Conservation (phyloP, 2,329 filamentous ascomycete genomes). For the Colletotrichum horii region DNA sequence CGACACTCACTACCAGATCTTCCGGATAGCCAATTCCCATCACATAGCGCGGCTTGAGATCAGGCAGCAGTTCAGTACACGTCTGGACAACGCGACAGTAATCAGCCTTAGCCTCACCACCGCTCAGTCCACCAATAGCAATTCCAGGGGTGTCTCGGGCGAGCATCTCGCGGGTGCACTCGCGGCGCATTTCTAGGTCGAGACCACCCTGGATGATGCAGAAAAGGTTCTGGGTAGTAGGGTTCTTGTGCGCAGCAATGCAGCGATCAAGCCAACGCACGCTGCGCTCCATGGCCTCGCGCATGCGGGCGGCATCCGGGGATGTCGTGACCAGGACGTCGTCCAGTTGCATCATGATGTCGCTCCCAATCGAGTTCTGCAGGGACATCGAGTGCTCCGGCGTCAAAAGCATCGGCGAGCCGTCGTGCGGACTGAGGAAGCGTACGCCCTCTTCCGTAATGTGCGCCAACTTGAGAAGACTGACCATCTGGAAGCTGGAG, state of each 20-base stretch:
- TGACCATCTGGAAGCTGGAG: slow-evolving; percentile 97
- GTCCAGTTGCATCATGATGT: slow-evolving; percentile 99
- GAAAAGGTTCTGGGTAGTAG: slow-evolving; percentile 87
- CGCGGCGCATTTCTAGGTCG: slow-evolving; percentile 81
- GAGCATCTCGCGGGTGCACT: slow-evolving; percentile 89
- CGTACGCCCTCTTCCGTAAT: slow-evolving; percentile 95
- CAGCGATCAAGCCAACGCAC: slow-evolving; percentile 96
- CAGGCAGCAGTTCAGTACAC: slow-evolving; percentile 84
- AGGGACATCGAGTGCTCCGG: slow-evolving; percentile 96
- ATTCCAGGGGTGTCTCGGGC: slow-evolving; percentile 92
- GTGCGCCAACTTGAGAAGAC: slow-evolving; percentile 87
- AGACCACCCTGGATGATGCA: slow-evolving; percentile 98
- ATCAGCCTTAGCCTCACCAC: slow-evolving; percentile 91
- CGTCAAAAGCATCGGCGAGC: slow-evolving; percentile 93
- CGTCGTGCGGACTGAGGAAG: slow-evolving; percentile 96
- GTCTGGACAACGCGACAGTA: slow-evolving; percentile 90
- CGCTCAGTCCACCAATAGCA: slow-evolving; percentile 92
- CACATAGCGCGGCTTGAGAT: slow-evolving; percentile 95
- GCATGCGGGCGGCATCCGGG: slow-evolving; percentile 85
- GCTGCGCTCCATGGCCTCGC: slow-evolving; percentile 92
- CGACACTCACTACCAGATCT: slow-evolving; percentile 91
- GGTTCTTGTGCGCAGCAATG: slow-evolving; percentile 86
- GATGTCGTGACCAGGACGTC: slow-evolving; percentile 97
- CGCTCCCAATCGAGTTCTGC: slow-evolving; percentile 96
- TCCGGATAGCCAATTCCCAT: slow-evolving; percentile 99